Evolutionary conservation across 2,329 filamentous ascomycete genomes (phyloP).

Genomic region (Epichloe amarillans): DNA sequence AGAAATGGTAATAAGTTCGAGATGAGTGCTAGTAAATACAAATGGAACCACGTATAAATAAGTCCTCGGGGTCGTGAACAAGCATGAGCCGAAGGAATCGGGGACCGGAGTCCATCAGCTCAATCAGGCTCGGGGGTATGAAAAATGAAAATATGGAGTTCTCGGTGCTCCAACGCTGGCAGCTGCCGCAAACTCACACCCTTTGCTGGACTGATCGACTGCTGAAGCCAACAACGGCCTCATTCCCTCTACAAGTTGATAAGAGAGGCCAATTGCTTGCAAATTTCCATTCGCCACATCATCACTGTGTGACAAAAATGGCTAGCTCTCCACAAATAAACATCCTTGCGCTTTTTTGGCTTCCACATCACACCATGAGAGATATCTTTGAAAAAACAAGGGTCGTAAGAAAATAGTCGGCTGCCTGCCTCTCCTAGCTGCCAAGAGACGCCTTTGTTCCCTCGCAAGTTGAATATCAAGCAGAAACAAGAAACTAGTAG

Average conservation of each 20-base stretch:
- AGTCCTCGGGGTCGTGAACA: slow-evolving; percentile 5
- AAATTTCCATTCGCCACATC: slow-evolving; percentile 6
- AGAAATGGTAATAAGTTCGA: slow-evolving; percentile 23
- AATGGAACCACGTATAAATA: slow-evolving; percentile 18
- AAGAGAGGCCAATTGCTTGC: slow-evolving; percentile 9
- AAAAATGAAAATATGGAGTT: not conserved
- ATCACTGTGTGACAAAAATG: slow-evolving; percentile 9
- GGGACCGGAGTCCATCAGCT: not conserved
- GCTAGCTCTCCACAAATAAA: slow-evolving; percentile 10
- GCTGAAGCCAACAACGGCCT: slow-evolving; percentile 6
- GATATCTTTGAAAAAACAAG: slow-evolving; percentile 11
- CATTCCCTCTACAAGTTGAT: slow-evolving; percentile 8
- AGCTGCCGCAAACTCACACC: not conserved
- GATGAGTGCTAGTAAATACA: slow-evolving; percentile 24
- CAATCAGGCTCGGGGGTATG: not conserved
- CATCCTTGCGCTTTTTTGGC: slow-evolving; percentile 10
- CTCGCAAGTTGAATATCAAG: slow-evolving; percentile 18
- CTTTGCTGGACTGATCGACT: not conserved
- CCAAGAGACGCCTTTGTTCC: slow-evolving; percentile 22
- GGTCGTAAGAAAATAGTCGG: slow-evolving; percentile 15
- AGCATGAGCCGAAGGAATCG: not conserved
- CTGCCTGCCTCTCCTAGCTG: slow-evolving; percentile 10
- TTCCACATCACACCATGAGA: slow-evolving; percentile 18
- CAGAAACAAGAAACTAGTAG: slow-evolving; percentile 48
- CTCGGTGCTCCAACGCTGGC: not conserved